Conservation (phyloP, 495 filamentous ascomycete species). For the Aeminium ludgeri region DNA sequence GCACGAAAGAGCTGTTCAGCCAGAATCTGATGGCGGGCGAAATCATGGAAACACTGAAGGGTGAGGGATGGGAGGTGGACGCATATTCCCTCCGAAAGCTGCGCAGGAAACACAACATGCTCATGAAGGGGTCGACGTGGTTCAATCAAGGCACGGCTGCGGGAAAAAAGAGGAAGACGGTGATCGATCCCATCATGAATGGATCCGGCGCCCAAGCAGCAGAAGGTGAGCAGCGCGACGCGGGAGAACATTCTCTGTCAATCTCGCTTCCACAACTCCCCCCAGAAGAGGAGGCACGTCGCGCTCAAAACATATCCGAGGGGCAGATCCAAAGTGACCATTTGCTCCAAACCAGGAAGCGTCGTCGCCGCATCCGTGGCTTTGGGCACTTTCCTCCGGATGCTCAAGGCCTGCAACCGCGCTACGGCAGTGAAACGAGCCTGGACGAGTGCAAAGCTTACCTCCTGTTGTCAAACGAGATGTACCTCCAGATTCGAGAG, state of each 20-base stretch:
- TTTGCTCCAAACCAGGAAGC: slow-evolving; percentile 47
- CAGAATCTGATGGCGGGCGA: slow-evolving; percentile 48
- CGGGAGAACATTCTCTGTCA: too few relatives aligned
- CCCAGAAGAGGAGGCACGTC: slow-evolving; percentile 18
- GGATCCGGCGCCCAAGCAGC: background rate
- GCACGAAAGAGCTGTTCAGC: slow-evolving; percentile 63
- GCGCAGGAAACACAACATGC: slow-evolving; percentile 45
- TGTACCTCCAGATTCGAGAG: slow-evolving; percentile 46
- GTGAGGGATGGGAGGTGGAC: slow-evolving; percentile 56
- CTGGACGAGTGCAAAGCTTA: slow-evolving; percentile 61
- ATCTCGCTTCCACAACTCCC: too few relatives aligned
- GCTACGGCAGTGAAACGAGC: slow-evolving; percentile 68
- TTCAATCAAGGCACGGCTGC: background rate
- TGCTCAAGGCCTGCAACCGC: slow-evolving; percentile 48
- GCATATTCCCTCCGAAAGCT: slow-evolving; percentile 51
- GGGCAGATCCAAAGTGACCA: slow-evolving; percentile 49
- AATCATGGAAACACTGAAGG: slow-evolving; percentile 52
- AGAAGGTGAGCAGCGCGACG: too few relatives aligned
- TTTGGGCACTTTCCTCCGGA: slow-evolving; percentile 61
- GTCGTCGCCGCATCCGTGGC: slow-evolving; percentile 51
- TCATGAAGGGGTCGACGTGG: slow-evolving; percentile 38
- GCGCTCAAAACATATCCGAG: slow-evolving; percentile 20
- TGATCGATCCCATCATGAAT: background rate
- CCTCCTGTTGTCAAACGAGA: slow-evolving; percentile 42
- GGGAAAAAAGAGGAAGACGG: background rate